phyloP scores from a whole-genome alignment of 2,329 filamentous ascomycete species.

The Aspergillus pseudoterreus region DNA sequence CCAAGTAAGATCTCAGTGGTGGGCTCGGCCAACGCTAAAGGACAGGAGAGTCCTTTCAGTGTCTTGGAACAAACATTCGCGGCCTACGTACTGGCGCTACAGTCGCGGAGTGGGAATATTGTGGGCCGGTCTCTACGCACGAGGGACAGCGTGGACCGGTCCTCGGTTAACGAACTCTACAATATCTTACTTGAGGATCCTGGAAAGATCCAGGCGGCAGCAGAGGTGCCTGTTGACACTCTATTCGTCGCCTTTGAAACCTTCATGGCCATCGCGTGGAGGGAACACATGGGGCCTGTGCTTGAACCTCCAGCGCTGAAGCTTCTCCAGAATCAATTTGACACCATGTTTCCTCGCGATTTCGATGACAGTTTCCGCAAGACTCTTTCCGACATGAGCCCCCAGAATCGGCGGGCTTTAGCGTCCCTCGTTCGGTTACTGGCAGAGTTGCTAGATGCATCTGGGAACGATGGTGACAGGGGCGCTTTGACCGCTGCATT shows the following conservation, averaged over 20 bases:
- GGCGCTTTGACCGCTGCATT: constrained; percentile 86
- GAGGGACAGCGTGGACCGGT: constrained; percentile 67
- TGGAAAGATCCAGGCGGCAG: constrained; percentile 69
- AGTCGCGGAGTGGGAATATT: constrained; percentile 82
- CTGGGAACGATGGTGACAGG: constrained; percentile 84
- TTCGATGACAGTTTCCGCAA: constrained; percentile 57
- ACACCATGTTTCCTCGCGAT: constrained; percentile 39
- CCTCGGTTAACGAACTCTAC: constrained; percentile 83
- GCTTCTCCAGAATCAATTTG: constrained; percentile 60
- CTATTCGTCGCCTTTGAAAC: constrained; percentile 93
- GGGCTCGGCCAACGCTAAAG: constrained; percentile 49
- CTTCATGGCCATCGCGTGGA: constrained; percentile 84
- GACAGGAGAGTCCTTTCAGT: constrained; percentile 62
- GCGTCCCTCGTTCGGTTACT: constrained; percentile 79
- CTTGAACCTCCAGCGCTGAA: constrained; percentile 69
- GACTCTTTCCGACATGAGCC: constrained; percentile 50
- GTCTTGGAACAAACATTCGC: constrained; percentile 81
- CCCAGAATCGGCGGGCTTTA: constrained; percentile 69
- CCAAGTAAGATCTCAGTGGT: constrained; percentile 47
- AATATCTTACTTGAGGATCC: constrained; percentile 83
- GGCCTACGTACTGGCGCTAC: constrained; percentile 75
- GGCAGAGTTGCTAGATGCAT: constrained; percentile 82
- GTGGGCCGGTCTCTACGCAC: constrained; percentile 72
- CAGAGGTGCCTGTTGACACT: constrained; percentile 75
- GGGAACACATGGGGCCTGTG: constrained; percentile 79